These are phyloP conservation scores for Helminthosporium solani DNA, from an alignment of 2,329 filamentous ascomycete species.

Conservation along the genomic window DNA sequence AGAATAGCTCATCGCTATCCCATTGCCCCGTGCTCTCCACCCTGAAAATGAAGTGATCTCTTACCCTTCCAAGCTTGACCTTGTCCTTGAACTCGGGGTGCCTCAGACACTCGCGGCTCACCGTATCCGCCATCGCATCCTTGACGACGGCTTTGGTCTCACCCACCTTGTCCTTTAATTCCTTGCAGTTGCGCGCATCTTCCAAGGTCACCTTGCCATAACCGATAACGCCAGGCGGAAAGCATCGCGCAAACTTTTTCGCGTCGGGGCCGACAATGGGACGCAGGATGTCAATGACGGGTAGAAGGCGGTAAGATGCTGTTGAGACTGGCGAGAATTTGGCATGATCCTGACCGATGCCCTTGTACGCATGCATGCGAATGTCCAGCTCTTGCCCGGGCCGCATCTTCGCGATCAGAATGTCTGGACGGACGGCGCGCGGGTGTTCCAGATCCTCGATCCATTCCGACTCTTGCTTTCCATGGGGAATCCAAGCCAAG, in stretches of 20 bases:
- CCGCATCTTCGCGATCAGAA: constrained; percentile 89
- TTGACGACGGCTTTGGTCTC: constrained; percentile 84
- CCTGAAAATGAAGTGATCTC: constrained; percentile 97
- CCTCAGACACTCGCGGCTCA: constrained; percentile 87
- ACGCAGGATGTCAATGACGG: constrained; percentile 76
- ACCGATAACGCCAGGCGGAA: constrained; percentile 82
- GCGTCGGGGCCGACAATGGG: constrained; percentile 88
- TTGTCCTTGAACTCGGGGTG: constrained; percentile 94
- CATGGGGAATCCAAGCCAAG: constrained; percentile 73
- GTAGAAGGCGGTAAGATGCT: constrained; percentile 86
- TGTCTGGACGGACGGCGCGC: constrained; percentile 81
- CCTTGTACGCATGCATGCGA: constrained; percentile 92
- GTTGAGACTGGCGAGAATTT: constrained; percentile 98
- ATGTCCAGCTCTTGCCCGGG: constrained; percentile 85
- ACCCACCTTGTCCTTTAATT: constrained; percentile 72
- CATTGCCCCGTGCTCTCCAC: constrained; percentile 95
- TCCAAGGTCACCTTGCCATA: constrained; percentile 69
- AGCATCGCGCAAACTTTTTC: constrained; percentile 85
- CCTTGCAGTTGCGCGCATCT: constrained; percentile 62
- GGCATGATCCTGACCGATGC: constrained; percentile 88
- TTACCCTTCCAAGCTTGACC: constrained; percentile 84
- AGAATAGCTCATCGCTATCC: constrained; percentile 88
- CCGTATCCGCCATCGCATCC: constrained; percentile 90
- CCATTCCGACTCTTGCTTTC: constrained; percentile 50
- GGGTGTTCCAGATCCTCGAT: constrained; percentile 60